phyloP scores from a whole-genome alignment of 1,284 basidiomycete genomes.

The Pisolithus thermaeus region DNA sequence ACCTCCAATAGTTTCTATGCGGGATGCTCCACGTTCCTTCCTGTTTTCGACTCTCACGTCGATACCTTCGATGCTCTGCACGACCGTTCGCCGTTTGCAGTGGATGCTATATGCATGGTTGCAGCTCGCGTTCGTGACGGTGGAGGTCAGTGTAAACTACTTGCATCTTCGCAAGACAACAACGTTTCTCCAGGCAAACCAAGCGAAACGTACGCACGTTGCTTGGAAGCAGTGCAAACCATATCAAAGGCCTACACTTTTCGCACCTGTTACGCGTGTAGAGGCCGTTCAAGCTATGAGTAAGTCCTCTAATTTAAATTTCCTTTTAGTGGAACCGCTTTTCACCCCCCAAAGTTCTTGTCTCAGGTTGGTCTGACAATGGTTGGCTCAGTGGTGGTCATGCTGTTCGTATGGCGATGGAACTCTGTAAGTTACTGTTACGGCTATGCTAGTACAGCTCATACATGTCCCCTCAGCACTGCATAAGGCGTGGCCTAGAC shows the following conservation, averaged over 20 bases:
- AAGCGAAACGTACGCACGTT: conserved; percentile 61
- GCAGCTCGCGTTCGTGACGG: conserved; percentile 84
- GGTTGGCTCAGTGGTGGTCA: conserved; percentile 90
- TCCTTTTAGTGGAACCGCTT: conserved; percentile 4
- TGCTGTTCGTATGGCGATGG: conserved; percentile 90
- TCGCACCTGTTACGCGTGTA: conserved; percentile 73
- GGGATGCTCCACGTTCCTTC: conserved; percentile 85
- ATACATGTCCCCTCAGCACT: conserved; percentile 47
- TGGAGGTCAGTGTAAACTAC: conserved; percentile 50
- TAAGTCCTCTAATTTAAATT: conserved; percentile 33
- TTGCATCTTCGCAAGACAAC: background rate
- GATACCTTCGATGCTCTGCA: conserved; percentile 81
- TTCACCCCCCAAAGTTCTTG: conserved; percentile 50
- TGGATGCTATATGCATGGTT: conserved; percentile 86
- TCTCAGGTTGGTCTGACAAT: conserved; percentile 88
- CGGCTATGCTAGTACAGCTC: conserved; percentile 6
- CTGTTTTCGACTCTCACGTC: conserved; percentile 71
- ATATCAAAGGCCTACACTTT: conserved; percentile 83
- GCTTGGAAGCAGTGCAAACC: conserved; percentile 74
- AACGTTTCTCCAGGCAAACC: conserved; percentile 40
- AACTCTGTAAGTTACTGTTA: conserved; percentile 57
- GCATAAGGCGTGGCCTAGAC: conserved; percentile 83
- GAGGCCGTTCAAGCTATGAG: conserved; percentile 91
- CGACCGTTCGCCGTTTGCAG: conserved; percentile 78
- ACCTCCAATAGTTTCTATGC: conserved; percentile 62